Evolutionary conservation across 805 yeast species (phyloP).

Genomic region (Metschnikowia koreensis): DNA sequence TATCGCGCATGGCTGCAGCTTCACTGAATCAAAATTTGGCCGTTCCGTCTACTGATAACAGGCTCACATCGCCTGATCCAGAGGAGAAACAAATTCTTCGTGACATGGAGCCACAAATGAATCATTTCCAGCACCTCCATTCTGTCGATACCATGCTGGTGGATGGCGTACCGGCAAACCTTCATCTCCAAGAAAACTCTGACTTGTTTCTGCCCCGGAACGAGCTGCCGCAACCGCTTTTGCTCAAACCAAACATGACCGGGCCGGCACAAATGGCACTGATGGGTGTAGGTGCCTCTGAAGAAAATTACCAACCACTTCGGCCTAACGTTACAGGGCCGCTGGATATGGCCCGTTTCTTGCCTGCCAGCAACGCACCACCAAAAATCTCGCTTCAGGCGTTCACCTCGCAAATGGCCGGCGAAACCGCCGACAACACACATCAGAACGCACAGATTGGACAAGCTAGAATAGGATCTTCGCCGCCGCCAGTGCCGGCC

Average conservation of each 20-base stretch:
- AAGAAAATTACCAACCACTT: conserved; percentile 12
- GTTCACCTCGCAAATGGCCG: conserved; percentile 43
- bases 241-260: conserved; percentile 44
- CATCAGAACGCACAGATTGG: conserved; percentile 30
- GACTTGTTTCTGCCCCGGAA: conserved; percentile 13
- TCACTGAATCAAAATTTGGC: conserved; percentile 5
- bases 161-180: conserved; percentile 63
- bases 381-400: conserved; percentile 40
- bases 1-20: conserved; percentile 40
- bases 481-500: conserved; percentile 35
- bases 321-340: conserved; percentile 30
- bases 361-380: conserved; percentile 21
- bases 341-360: conserved; percentile 33
- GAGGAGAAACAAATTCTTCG: conserved; percentile 70
- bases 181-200: conserved; percentile 34
- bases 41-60: conserved; percentile 12
- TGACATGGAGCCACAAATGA: conserved; percentile 73
- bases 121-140: conserved; percentile 66
- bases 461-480: conserved; percentile 12
- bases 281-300: conserved; percentile 14
- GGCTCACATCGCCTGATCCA: conserved; percentile 36
- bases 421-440: conserved; percentile 34
- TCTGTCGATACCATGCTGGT: conserved; percentile 72
- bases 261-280: conserved; percentile 45
- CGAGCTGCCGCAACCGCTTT: conserved; percentile 17